Conservation (phyloP, 108 stramenopile genomes). For the Seminavis robusta region DNA sequence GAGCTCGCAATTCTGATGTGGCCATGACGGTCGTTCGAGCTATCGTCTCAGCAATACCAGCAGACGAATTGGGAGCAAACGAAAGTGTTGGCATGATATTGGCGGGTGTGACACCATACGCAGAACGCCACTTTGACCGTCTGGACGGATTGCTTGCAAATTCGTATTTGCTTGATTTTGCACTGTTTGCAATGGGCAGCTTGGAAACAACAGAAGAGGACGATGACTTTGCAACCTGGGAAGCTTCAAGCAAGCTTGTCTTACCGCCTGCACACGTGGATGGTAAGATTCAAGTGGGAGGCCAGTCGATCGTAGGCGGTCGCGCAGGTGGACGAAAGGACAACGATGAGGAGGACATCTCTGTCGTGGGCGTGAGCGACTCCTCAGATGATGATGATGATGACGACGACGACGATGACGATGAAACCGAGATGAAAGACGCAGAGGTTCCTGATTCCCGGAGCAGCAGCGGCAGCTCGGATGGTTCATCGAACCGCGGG, state of each 20-base stretch:
- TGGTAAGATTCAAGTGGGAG: conserved; percentile 77
- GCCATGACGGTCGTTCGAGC: conserved; percentile 73
- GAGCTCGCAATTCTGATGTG: conserved; percentile 74
- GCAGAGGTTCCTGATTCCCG: too few relatives aligned
- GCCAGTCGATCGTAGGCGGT: conserved; percentile 49
- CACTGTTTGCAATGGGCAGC: conserved; percentile 65
- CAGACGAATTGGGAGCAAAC: conserved; percentile 46
- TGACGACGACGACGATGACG: too few relatives aligned
- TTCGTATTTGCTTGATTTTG: conserved; percentile 75
- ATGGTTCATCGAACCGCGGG: too few relatives aligned
- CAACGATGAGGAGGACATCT: conserved; percentile 52
- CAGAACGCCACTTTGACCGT: conserved; percentile 86
- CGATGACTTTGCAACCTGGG: conserved; percentile 58
- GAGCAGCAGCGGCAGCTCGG: too few relatives aligned
- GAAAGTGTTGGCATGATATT: conserved; percentile 74
- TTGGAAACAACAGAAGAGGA: conserved; percentile 24
- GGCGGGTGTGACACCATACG: conserved; percentile 78
- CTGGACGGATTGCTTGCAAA: conserved; percentile 67
- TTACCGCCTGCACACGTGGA: conserved; percentile 68
- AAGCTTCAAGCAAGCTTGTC: conserved; percentile 54
- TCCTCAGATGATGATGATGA: conserved; percentile 21
- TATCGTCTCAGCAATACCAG: conserved; percentile 64
- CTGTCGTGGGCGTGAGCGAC: conserved; percentile 78
- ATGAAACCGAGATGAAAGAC: too few relatives aligned
- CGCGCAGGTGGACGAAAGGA: conserved; percentile 17